Evolutionary conservation across 495 filamentous ascomycete species (phyloP).

Genomic region (Diplogelasinospora grovesii): DNA sequence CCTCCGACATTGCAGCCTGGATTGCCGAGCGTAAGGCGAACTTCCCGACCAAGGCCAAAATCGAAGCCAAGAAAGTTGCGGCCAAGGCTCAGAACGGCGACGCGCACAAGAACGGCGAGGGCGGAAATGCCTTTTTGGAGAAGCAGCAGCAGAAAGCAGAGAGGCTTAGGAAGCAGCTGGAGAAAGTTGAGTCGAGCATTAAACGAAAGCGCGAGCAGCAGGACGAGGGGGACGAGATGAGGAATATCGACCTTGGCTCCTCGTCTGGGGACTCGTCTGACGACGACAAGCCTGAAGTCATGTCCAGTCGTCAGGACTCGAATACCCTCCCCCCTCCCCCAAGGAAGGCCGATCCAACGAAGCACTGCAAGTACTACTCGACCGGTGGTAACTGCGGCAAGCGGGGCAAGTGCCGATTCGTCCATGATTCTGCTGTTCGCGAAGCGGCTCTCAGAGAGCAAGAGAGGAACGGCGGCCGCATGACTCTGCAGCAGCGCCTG

Average conservation of each 20-base stretch:
- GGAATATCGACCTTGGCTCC: slow-evolving; percentile 29
- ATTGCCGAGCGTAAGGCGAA: slow-evolving; percentile 71
- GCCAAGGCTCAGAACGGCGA: slow-evolving; percentile 22
- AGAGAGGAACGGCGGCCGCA: slow-evolving; percentile 46
- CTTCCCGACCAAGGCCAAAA: slow-evolving; percentile 66
- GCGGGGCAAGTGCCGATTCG: slow-evolving; percentile 60
- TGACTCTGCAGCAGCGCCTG: slow-evolving; percentile 50
- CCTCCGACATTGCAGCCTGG: slow-evolving; percentile 66
- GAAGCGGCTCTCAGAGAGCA: slow-evolving; percentile 47
- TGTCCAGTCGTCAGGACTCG: slow-evolving; percentile 34
- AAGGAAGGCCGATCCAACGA: slow-evolving; percentile 43
- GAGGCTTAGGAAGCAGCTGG: slow-evolving; percentile 43
- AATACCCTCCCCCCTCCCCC: slow-evolving; percentile 33
- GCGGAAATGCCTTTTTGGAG: slow-evolving; percentile 24
- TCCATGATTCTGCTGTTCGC: slow-evolving; percentile 48
- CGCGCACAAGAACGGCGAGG: slow-evolving; percentile 18
- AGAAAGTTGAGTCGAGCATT: slow-evolving; percentile 46
- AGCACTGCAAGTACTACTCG: slow-evolving; percentile 56
- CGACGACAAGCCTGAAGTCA: slow-evolving; percentile 44
- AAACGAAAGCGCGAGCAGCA: slow-evolving; percentile 52
- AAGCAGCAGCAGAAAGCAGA: slow-evolving; percentile 40
- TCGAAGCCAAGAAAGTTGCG: slow-evolving; percentile 42
- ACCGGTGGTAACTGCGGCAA: slow-evolving; percentile 55
- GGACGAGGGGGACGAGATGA: slow-evolving; percentile 52
- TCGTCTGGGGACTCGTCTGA: slow-evolving; percentile 35